Percentiles rank a stretch among this genome's conserved stretches.
phyloP scores from a whole-genome alignment of 345 rosid genomes.

The Gossypioides kirkii region DNA sequence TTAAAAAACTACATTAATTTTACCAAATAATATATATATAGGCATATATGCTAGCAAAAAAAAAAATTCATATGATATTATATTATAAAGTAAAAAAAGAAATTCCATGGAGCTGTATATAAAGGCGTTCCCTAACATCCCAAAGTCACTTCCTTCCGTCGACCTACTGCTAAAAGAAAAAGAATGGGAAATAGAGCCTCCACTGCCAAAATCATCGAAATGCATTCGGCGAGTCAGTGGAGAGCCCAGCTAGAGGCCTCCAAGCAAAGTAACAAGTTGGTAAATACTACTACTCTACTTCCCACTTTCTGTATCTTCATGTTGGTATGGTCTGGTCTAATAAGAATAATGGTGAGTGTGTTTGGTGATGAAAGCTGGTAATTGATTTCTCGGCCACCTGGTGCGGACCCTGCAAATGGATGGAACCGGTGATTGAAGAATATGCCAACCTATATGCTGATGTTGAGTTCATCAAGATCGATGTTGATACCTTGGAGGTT shows the following conservation, averaged over 20 bases:
- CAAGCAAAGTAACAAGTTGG: constrained; percentile 58
- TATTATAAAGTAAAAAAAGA: no score
- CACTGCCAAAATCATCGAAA: constrained; percentile 30
- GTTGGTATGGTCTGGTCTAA: no score
- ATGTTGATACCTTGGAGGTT: constrained; percentile 58
- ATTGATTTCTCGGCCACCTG: constrained; percentile 63
- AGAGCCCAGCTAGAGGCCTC: constrained; percentile 43
- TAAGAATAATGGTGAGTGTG: no score
- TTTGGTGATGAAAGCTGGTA: constrained; percentile 52
- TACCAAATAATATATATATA: no score
- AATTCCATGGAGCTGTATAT: neutral
- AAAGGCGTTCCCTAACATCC: neutral
- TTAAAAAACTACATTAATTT: no score
- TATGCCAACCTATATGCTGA: constrained; percentile 49
- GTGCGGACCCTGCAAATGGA: constrained; percentile 70
- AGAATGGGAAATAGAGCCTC: constrained; percentile 28
- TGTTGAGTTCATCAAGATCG: constrained; percentile 67
- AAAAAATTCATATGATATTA: no score
- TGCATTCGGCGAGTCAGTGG: constrained; percentile 59
- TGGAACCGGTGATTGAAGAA: constrained; percentile 50
- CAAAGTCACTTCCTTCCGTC: neutral
- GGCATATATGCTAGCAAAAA: no score
- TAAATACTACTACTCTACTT: constrained; percentile 10
- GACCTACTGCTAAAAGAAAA: neutral
- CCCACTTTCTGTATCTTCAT: no score